Evolutionary conservation across 257 asterid genomes (phyloP), one percentile per base, ranked within the genome.

Genomic region (Echites panduratus): DNA sequence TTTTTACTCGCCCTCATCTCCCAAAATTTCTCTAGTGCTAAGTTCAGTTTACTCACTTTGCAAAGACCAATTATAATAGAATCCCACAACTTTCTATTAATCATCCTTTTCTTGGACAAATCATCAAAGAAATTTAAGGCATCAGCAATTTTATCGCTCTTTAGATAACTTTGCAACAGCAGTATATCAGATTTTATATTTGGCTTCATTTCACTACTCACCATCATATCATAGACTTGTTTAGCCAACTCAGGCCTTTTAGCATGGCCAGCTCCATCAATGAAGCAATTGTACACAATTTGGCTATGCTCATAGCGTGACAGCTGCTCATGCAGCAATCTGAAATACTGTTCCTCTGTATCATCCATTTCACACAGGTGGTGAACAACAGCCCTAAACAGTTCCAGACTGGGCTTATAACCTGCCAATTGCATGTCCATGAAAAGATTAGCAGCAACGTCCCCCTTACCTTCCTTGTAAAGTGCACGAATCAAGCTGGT

Each of bases 401-500:
- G 63, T 68, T 48, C 70, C 70, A 82, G 73, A 58, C 52, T 72
- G 0, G 90, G 85, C 32, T 38, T 57, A 76, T 84, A 82, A 61
- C 92, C 91, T 59, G 82, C 89, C 67, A 86, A 93, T 87, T 91
- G 97, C 97, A 94, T 91, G 84, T 91, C 97, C 47, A 91, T 63
- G 61, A 91, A 86, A 70, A 94, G 78, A 73, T 81, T 85, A 56
- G 90, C 90, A 7, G 95, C 95, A 73, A 86, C 72, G 73, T 87
- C 90, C 81, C 84, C 96, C 84, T 85, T 86, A 63, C 84, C 77
- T 38, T 83, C 73, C 78, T 74, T 78, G 76, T 74, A 79, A 79
- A 87, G 88, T 54, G 93, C 95, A 19, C 74, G 62, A 43, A 94
- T 89, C 81, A 91, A 78, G 86, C 76, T 68, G 71, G 54, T 70